phyloP scores from a whole-genome alignment of 257 asterid species.

The Solanum tacnaense region DNA sequence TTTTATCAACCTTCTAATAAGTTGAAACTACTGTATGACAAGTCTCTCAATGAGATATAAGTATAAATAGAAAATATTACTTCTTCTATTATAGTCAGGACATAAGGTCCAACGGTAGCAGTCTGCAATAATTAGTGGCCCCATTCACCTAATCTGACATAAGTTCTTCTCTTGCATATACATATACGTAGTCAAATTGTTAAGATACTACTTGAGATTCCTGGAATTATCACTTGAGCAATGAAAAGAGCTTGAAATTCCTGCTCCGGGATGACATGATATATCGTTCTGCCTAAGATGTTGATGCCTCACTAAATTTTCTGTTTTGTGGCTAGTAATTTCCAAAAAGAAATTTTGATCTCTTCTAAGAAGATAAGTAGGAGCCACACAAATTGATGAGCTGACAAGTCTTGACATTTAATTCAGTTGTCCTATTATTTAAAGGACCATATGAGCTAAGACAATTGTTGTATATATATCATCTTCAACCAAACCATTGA shows the following conservation, averaged over 20 bases:
- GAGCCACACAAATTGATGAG: not conserved
- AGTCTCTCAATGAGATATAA: not conserved
- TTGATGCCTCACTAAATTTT: not conserved
- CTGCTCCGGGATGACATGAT: not conserved
- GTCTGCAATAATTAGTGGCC: not conserved
- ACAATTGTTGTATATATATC: not conserved
- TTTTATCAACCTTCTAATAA: not conserved
- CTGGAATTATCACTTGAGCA: not conserved
- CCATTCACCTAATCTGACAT: not conserved
- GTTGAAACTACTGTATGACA: not conserved
- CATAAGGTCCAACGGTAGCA: not conserved
- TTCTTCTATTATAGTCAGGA: not conserved
- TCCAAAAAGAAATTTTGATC: not conserved
- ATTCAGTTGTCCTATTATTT: not conserved
- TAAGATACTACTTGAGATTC: not conserved
- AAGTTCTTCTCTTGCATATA: not conserved
- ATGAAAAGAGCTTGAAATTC: not conserved
- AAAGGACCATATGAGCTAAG: not conserved
- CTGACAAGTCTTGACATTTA: not conserved
- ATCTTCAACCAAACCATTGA: not conserved
- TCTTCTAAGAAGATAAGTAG: not conserved
- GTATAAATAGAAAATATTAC: not conserved
- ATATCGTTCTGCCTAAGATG: not conserved
- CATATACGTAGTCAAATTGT: not conserved
- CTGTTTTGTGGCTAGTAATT: not conserved